Base-by-base conservation (phyloP, 768 basidiomycete genomes). In the Tricholomella constricta region DNA sequence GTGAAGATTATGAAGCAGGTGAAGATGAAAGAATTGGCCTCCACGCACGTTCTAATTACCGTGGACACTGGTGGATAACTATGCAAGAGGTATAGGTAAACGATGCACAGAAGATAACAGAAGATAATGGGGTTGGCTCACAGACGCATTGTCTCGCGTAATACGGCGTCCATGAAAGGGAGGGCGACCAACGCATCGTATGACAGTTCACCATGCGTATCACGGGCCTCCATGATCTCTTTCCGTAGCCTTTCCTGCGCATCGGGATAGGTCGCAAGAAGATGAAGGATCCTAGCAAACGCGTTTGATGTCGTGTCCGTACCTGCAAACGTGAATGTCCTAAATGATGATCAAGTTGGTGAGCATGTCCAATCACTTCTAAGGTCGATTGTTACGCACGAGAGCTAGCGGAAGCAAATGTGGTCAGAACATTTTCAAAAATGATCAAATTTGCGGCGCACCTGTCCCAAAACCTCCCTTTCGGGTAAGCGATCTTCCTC, bases 401-500 rank as follows among this genome's bases (percentile, higher is more conserved):
- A 55, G 20, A 58, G 32, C 57, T 34, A n/a, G n/a, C n/a, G 14
- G 27, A 15, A 25, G 19, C 9, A 32, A 32, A 5, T 15, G 17
- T 2, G 17, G 10, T 11, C 22, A 23, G n/a, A 35, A 15, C 29
- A 8, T 9, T 22, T 31, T 44, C 10, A 43, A 41, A 17, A 10
- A 8, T 12, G 7, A 4, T 26, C 17, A 27, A 12, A 35, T 25
- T 19, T 36, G 42, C 2, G 8, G 27, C n/a, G 45, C 29, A 74
- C 65, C 61, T 74, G 74, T 3, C 64, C 72, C 2, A 74, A 20
- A 2, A 76, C 55, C 52, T 76, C 73, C 25, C 52, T 59, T 9
- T 73, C 71, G 1, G 68, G 52, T 19, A 76, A 51, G 23, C 60
- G 65, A 38, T 73, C 72, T 26, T 66, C 65, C 25, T 62, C 61